Evolutionary conservation across 176 grass and related monocot genomes (phyloP).

Genomic region (Carex kokanica): DNA sequence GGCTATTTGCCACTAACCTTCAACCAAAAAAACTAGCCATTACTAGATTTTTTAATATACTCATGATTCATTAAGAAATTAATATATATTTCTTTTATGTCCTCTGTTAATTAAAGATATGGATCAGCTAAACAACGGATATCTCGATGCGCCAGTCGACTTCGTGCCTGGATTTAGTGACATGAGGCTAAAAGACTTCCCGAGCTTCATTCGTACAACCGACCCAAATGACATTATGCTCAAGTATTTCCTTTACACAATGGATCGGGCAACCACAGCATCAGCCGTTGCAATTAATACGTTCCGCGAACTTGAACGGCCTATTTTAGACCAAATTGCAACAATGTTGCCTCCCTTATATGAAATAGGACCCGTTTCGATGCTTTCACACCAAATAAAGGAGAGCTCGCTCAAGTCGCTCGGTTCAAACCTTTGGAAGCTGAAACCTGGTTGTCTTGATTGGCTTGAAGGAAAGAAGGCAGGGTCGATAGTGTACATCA

Average conservation of each 20-base stretch:
- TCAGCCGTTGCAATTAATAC: constrained; percentile 17
- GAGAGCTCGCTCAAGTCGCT: background rate
- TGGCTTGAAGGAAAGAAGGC: constrained; percentile 19
- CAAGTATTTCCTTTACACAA: constrained; percentile 1
- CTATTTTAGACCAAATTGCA: background rate
- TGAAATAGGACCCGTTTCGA: background rate
- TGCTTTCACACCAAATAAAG: constrained; percentile 16
- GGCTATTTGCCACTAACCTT: too few relatives aligned
- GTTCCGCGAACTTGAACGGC: background rate
- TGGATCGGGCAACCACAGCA: background rate
- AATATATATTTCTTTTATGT: background rate
- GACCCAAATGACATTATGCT: constrained; percentile 12
- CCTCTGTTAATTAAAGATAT: background rate
- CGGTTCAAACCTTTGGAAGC: constrained; percentile 22
- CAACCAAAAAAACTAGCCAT: too few relatives aligned
- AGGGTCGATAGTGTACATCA: constrained; percentile 8
- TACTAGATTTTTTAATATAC: background rate
- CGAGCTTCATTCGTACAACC: constrained; percentile 6
- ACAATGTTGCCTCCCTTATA: constrained; percentile 8
- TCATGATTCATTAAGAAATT: background rate
- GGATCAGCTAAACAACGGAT: constrained; percentile 1
- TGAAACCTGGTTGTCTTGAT: constrained; percentile 5
- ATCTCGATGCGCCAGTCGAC: background rate
- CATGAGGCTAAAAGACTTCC: constrained; percentile 19
- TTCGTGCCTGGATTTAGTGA: background rate